Conservation (phyloP, 2,329 filamentous ascomycete species). For the Fusarium miscanthi region DNA sequence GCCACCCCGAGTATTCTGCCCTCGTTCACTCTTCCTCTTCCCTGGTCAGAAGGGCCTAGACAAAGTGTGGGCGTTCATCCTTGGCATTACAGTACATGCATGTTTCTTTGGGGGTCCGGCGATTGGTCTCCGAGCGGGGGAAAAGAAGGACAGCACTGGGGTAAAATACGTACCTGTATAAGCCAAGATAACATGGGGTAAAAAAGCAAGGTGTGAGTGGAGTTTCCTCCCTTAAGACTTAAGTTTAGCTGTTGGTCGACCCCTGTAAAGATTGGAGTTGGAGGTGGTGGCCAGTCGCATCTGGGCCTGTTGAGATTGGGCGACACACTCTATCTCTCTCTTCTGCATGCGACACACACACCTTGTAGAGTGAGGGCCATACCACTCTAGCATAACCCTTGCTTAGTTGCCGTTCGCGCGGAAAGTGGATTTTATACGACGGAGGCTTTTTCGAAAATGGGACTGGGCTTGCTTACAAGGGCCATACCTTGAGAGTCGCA, state of each 20-base stretch:
- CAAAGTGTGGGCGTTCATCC: conserved; percentile 8
- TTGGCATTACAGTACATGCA: conserved; percentile 10
- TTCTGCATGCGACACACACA: conserved; percentile 3
- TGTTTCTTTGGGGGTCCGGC: conserved; percentile 36
- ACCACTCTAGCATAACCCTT: conserved; percentile 16
- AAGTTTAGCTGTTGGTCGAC: not conserved
- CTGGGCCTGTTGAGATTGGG: conserved; percentile 5
- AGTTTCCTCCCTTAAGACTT: not conserved
- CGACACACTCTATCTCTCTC: conserved; percentile 16
- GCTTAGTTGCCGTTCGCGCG: conserved; percentile 41
- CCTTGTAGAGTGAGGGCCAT: not conserved
- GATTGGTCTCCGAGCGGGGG: conserved; percentile 35
- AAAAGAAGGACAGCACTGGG: conserved; percentile 17
- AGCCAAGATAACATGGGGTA: conserved; percentile 17
- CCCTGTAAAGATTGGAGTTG: conserved; percentile 7
- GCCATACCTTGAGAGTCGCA: conserved; percentile 13
- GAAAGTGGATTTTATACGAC: conserved; percentile 22
- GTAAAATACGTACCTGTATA: conserved; percentile 14
- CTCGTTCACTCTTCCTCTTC: not conserved
- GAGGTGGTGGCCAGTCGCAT: conserved; percentile 13
- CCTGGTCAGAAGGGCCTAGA: conserved; percentile 11
- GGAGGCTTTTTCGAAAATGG: conserved; percentile 31
- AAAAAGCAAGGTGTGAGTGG: conserved; percentile 15
- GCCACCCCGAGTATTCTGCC: conserved; percentile 17
- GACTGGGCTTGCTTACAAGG: conserved; percentile 8